Conservation (phyloP, 192 early-diverging fungal genomes). For the Chytriomyces sp. region DNA sequence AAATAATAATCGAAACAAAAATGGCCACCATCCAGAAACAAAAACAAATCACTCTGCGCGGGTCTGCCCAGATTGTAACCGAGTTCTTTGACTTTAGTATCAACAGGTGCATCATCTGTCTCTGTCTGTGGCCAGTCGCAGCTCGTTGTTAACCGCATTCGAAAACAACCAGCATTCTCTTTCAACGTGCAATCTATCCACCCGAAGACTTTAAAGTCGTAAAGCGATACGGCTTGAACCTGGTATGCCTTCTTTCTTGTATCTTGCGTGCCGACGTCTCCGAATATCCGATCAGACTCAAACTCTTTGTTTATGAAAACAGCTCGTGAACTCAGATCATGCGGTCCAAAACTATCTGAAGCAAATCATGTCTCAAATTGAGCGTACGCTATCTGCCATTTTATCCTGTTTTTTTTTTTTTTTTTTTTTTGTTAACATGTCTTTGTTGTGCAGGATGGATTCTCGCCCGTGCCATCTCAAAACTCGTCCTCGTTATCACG, state of each 20-base stretch:
- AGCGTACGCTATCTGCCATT: constrained; percentile 60
- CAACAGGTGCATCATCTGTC: constrained; percentile 65
- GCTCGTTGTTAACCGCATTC: background rate
- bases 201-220: constrained; percentile 79
- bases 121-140: background rate
- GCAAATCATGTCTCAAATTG: constrained; percentile 77
- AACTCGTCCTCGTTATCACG: constrained; percentile 85
- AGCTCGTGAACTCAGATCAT: constrained; percentile 74
- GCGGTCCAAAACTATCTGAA: constrained; percentile 75
- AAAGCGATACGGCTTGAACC: constrained; percentile 86
- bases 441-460: constrained; percentile 70
- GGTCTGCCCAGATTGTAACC: constrained; percentile 81
- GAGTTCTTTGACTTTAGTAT: constrained; percentile 90
- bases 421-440: background rate
- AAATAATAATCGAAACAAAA: constrained; percentile 1
- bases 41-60: constrained; percentile 74
- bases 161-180: constrained; percentile 71
- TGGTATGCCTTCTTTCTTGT: constrained; percentile 33
- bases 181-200: constrained; percentile 93
- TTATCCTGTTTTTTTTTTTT: background rate
- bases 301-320: background rate
- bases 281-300: background rate
- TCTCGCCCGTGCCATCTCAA: constrained; percentile 71
- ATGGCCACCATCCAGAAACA: constrained; percentile 36
- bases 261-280: background rate